Conservation (phyloP, 139 green algal genomes). For the Auxenochlorella pyrenoidosa region DNA sequence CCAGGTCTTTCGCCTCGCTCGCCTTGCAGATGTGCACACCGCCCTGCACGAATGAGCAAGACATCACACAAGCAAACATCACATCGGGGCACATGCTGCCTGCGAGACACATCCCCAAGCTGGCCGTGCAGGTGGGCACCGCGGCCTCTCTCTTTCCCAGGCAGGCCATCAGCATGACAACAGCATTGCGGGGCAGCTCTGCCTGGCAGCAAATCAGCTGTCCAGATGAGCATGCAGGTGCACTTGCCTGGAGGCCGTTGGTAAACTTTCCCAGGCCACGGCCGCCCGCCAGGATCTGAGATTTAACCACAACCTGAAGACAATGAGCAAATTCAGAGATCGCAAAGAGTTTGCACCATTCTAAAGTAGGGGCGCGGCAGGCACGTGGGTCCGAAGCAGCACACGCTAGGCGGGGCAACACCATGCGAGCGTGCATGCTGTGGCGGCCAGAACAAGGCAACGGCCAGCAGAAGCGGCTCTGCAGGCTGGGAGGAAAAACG, state of each 20-base stretch:
- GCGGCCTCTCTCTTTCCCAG: too few relatives aligned
- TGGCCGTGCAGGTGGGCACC: too few relatives aligned
- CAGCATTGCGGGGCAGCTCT: background rate
- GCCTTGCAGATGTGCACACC: constrained; percentile 93
- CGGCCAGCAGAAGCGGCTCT: background rate
- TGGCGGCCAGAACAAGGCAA: too few relatives aligned
- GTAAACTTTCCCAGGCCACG: constrained; percentile 95
- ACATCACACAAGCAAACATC: background rate
- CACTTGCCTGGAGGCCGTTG: constrained; percentile 75
- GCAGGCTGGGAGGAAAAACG: too few relatives aligned
- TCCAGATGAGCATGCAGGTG: background rate
- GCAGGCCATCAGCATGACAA: too few relatives aligned
- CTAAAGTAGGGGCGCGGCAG: too few relatives aligned
- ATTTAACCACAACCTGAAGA: constrained; percentile 94
- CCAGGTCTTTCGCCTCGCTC: constrained; percentile 74
- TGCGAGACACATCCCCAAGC: background rate
- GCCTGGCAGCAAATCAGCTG: background rate
- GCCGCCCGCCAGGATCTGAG: constrained; percentile 96
- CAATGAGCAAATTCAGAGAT: too few relatives aligned
- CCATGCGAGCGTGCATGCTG: too few relatives aligned
- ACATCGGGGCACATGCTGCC: background rate
- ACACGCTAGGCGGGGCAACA: too few relatives aligned
- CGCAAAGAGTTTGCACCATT: background rate
- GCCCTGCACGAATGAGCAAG: constrained; percentile 64
- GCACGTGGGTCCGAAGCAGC: too few relatives aligned